phyloP scores from a whole-genome alignment of 805 yeast species.

The Monosporozyma solicola region DNA sequence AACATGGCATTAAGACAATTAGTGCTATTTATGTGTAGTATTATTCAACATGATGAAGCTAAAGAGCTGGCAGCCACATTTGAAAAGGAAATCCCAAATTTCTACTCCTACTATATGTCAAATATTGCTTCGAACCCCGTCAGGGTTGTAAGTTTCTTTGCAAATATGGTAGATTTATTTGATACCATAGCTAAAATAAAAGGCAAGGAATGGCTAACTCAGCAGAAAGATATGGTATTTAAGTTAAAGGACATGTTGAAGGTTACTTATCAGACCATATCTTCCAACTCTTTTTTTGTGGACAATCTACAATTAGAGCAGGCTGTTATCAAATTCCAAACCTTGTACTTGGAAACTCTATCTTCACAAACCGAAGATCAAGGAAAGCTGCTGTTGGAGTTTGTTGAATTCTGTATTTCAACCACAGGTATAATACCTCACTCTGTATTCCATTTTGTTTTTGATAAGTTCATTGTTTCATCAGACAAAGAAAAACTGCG shows the following conservation, averaged over 20 bases:
- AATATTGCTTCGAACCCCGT: slow-evolving; percentile 34
- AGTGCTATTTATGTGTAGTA: slow-evolving; percentile 32
- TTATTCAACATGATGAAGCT: slow-evolving; percentile 26
- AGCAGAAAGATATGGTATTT: slow-evolving; percentile 32
- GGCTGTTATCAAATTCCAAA: slow-evolving; percentile 55
- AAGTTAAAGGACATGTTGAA: slow-evolving; percentile 24
- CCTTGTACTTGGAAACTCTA: slow-evolving; percentile 34
- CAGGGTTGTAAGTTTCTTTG: slow-evolving; percentile 37
- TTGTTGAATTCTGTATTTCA: slow-evolving; percentile 31
- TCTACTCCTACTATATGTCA: slow-evolving; percentile 39
- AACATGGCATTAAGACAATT: slow-evolving; percentile 58
- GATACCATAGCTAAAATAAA: slow-evolving; percentile 40
- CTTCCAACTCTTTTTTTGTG: slow-evolving; percentile 22
- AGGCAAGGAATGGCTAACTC: slow-evolving; percentile 51
- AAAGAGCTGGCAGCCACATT: slow-evolving; percentile 47
- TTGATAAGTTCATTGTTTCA: slow-evolving; percentile 44
- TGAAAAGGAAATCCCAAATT: slow-evolving; percentile 41
- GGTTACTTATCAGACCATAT: slow-evolving; percentile 19
- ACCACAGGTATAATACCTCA: slow-evolving; percentile 25
- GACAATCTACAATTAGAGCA: slow-evolving; percentile 63
- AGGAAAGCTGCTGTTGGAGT: slow-evolving; percentile 30
- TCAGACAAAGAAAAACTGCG: slow-evolving; percentile 40
- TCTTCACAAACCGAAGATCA: slow-evolving; percentile 29
- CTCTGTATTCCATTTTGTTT: slow-evolving; percentile 48
- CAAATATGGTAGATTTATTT: slow-evolving; percentile 63